Evolutionary conservation across 257 asterid genomes (phyloP).

Genomic region (Verbena officinalis): DNA sequence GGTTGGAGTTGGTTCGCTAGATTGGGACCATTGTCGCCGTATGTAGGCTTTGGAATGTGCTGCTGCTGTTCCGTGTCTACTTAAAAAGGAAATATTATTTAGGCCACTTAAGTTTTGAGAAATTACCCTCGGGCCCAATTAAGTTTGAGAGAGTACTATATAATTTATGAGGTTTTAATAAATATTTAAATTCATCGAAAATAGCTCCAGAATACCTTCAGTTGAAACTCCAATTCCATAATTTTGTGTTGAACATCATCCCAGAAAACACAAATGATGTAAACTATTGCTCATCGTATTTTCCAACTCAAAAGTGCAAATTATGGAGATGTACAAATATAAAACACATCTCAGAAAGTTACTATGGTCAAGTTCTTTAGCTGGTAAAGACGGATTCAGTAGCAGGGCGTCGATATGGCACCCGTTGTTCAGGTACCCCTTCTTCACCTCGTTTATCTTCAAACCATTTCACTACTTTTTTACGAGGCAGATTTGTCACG

Average conservation of each 20-base stretch:
- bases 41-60: background rate
- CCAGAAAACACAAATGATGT: too few relatives aligned
- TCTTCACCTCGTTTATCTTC: slow-evolving; percentile 88
- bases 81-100: background rate
- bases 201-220: too few relatives aligned
- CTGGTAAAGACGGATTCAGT: slow-evolving; percentile 39
- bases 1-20: slow-evolving; percentile 33
- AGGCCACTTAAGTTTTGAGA: background rate
- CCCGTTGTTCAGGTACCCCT: slow-evolving; percentile 65
- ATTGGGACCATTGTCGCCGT: slow-evolving; percentile 30
- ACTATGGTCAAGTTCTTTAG: slow-evolving; percentile 17
- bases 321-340: too few relatives aligned
- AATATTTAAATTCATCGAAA: too few relatives aligned
- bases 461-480: slow-evolving; percentile 86
- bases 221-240: too few relatives aligned
- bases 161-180: background rate
- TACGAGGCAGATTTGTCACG: slow-evolving; percentile 83
- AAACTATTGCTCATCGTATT: too few relatives aligned
- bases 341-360: too few relatives aligned
- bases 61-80: background rate
- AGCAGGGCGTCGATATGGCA: slow-evolving; percentile 53
- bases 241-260: too few relatives aligned
- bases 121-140: background rate
- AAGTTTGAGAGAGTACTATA: too few relatives aligned
- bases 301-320: too few relatives aligned